Evolutionary conservation across 2,329 filamentous ascomycete species (phyloP).

Genomic region (Xylaria sp.): DNA sequence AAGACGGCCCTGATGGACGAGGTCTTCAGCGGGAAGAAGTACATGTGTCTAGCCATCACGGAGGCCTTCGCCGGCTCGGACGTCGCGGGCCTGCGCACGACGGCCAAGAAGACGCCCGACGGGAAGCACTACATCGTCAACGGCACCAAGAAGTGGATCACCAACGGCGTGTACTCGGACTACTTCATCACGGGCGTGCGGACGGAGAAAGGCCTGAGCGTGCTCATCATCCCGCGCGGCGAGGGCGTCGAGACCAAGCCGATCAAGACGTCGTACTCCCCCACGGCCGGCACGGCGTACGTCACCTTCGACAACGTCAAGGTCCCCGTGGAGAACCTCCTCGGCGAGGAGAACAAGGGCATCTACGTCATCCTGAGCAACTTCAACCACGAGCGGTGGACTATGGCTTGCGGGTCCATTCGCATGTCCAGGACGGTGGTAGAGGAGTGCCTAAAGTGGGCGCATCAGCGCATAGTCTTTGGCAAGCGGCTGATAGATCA

Average conservation of each 20-base stretch:
- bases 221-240: slow-evolving; percentile 78
- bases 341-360: slow-evolving; percentile 87
- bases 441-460: slow-evolving; percentile 89
- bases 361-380: slow-evolving; percentile 86
- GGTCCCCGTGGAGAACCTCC: slow-evolving; percentile 80
- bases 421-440: slow-evolving; percentile 75
- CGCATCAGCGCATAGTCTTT: slow-evolving; percentile 86
- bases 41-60: slow-evolving; percentile 88
- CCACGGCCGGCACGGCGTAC: slow-evolving; percentile 80
- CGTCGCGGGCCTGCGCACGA: slow-evolving; percentile 82
- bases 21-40: slow-evolving; percentile 83
- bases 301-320: slow-evolving; percentile 89
- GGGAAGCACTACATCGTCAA: slow-evolving; percentile 78
- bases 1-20: slow-evolving; percentile 76
- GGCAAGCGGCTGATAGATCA: slow-evolving; percentile 85
- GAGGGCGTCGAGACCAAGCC: slow-evolving; percentile 80
- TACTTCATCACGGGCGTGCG: slow-evolving; percentile 86
- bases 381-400: slow-evolving; percentile 89
- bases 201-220: slow-evolving; percentile 81
- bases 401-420: slow-evolving; percentile 75
- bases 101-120: slow-evolving; percentile 78
- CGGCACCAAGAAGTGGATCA: slow-evolving; percentile 88
- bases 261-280: slow-evolving; percentile 85
- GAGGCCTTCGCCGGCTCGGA: slow-evolving; percentile 89
- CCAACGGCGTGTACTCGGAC: slow-evolving; percentile 81